Evolutionary conservation across 2,329 filamentous ascomycete genomes (phyloP), one percentile per base, ranked within the genome.

Genomic region (Aspergillus latus): DNA sequence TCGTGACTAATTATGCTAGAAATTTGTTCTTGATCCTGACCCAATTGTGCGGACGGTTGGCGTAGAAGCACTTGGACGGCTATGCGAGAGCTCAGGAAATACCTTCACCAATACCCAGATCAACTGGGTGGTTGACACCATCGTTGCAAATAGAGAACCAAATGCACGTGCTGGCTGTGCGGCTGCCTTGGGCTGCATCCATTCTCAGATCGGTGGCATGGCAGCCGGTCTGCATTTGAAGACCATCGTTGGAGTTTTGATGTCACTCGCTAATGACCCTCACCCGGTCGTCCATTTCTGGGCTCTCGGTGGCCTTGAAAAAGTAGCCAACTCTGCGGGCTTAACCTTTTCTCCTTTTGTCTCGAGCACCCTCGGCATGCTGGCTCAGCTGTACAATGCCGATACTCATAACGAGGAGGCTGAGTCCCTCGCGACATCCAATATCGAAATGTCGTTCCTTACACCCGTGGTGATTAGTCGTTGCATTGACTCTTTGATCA

Each of bases 241-340:
- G 77, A 97, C 92, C 1, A 97, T 99, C 48, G 83, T 97, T n/a
- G 89, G 93, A n/a, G 95, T 99, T 39, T 78, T 99, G n/a, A 96
- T 97, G 89, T 97, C 94, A 6, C 82, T 99, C 8, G 93, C 91
- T 72, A 96, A 92, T 64, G 94, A 99, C 68, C 90, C 93, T 16
- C 94, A 99, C 70, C 92, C 94, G 0, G 87, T 90, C 0, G 94
- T 99, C 7, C 94, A 99, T 73, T 96, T 93, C 70, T 97, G 92
- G 92, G 93, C 95, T 2, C 79, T 99, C 44, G 92, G 97, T 70
- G 93, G 91, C 8, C 75, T 99, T 30, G 88, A 90, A 2, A 82
- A 89, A 51, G 92, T 96, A 10, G 89, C 93, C 2, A 93, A 97
- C 67, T 94, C 93, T 9, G 92, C 94, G 1, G 94, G 94, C 0